Conservation (phyloP, 176 grass and related monocot species). For the Miscanthus lutarioriparius region DNA sequence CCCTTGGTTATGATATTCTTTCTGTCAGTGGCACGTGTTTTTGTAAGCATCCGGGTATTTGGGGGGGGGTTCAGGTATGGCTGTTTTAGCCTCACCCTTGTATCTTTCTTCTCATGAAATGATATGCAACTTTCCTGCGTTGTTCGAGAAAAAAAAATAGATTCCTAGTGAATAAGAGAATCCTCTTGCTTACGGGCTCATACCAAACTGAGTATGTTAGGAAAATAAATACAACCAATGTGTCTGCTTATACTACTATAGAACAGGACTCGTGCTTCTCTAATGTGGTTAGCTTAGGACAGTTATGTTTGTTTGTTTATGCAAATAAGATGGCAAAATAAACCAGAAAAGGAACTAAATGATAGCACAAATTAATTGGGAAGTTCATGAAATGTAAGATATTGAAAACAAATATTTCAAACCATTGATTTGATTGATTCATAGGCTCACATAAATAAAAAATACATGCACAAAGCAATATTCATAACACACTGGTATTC, state of each 20-base stretch:
- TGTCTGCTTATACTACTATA: constrained; percentile 18
- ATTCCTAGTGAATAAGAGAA: background rate
- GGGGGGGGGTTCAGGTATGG: background rate
- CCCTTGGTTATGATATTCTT: background rate
- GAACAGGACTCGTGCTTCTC: background rate
- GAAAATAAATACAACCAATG: background rate
- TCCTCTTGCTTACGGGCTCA: background rate
- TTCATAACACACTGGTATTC: constrained; percentile 3
- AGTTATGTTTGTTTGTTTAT: constrained; percentile 12
- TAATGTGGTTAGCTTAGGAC: background rate
- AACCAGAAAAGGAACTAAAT: constrained; percentile 2
- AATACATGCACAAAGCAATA: background rate
- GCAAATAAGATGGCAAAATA: constrained; percentile 21
- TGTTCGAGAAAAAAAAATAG: no score
- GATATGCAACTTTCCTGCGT: no score
- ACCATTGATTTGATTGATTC: background rate
- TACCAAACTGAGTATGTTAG: constrained; percentile 26
- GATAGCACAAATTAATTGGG: background rate
- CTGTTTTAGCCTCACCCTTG: background rate
- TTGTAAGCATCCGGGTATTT: background rate
- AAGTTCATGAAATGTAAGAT: constrained; percentile 9
- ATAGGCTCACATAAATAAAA: constrained; percentile 5
- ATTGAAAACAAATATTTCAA: background rate
- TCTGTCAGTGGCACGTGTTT: background rate
- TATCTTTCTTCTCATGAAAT: no score